Evolutionary conservation across 345 rosid species (phyloP), one percentile per base, ranked within the genome.

Genomic region (Luvunga scandens): DNA sequence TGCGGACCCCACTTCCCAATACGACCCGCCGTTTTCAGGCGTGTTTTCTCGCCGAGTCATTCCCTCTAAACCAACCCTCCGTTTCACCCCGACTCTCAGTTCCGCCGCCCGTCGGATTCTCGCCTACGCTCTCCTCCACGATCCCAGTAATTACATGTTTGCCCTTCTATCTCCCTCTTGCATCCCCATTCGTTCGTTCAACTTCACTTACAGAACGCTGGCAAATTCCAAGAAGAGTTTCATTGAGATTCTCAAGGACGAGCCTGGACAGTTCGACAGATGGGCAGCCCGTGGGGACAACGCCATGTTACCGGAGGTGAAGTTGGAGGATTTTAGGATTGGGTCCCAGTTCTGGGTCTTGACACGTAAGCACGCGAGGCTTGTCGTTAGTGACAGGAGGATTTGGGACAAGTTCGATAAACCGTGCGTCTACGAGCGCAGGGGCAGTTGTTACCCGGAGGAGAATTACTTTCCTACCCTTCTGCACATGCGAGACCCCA

Each of bases 321-420:
- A 25, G 81, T 68, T 92, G 0, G 92, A 87, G 69, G 93, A 91
- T 28, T 94, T 94, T 27, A 79, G 96, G 70, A 90, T 90, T 18
- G 97, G 97, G 84, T 94, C 97, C 55, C 97, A 94, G 90, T 92
- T 92, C 34, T 92, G 98, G 98, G 88, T 75, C 1, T 16, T 91
- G 86, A 86, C 92, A 72, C 90, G 97, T 72, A 79, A 74, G 75
- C 98, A 94, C 69, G 96, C 97, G 64, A 85, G 86, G 84, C 22
- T 84, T 28, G 91, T 90, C 63, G 96, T 89, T 31, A 69, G 83
- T n/a, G 96, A 94, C 80, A 36, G 76, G 22, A 31, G 33, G 69
- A 82, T 92, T 0, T 94, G 96, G 97, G 75, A 73, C 12, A 91
- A 88, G 87, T 93, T 93, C 72, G 83, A 86, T 72, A 79, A 75